Conservation (phyloP, 306 rosid species). For the Sophora flavescens region DNA sequence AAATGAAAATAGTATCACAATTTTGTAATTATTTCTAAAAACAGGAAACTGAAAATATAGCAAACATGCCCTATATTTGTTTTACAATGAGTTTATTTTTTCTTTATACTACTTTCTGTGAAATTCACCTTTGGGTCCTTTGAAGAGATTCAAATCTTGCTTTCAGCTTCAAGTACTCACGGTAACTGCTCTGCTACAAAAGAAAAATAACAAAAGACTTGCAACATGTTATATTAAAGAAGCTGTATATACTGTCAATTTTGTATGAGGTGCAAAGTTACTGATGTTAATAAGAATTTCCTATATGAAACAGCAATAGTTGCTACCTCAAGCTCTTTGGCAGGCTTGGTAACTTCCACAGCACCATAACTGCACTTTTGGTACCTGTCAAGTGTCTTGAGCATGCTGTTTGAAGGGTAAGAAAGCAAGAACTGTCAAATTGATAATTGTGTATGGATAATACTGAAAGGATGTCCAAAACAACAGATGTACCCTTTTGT, state of each 20-base stretch:
- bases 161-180: conserved; percentile 93
- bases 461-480: background rate
- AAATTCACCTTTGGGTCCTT: conserved; percentile 87
- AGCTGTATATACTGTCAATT: background rate
- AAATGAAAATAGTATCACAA: no score
- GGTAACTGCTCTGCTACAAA: conserved; percentile 79
- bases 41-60: no score
- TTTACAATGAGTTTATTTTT: background rate
- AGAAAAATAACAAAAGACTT: conserved; percentile 18
- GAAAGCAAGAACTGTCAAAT: conserved; percentile 52
- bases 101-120: background rate
- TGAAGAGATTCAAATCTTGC: conserved; percentile 86
- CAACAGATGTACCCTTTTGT: background rate
- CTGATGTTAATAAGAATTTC: background rate
- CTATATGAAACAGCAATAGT: background rate
- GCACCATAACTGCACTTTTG: conserved; percentile 96
- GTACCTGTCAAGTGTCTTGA: conserved; percentile 66
- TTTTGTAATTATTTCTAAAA: no score
- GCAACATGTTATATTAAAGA: background rate
- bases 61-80: background rate
- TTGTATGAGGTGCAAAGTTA: conserved; percentile 9
- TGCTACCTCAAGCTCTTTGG: conserved; percentile 91
- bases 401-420: conserved; percentile 46
- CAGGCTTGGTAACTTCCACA: conserved; percentile 79
- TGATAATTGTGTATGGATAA: conserved; percentile 50